Conservation (phyloP, 2,329 filamentous ascomycete genomes). For the Phoma sp. region DNA sequence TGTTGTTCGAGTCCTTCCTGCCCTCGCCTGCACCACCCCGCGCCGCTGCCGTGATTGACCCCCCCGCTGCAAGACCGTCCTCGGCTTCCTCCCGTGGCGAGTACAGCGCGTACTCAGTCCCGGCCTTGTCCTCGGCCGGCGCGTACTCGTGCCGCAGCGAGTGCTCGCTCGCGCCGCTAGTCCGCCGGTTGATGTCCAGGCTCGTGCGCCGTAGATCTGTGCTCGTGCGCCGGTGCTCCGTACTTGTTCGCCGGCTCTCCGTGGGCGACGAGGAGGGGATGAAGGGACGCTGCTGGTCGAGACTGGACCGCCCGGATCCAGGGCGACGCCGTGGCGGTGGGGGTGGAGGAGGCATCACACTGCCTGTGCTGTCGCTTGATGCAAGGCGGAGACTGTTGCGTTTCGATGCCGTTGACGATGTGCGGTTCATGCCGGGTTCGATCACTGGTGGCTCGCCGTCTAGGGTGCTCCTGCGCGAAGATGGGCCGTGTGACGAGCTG, state of each 20-base stretch:
- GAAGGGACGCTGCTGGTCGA: conserved; percentile 39
- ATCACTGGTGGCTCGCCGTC: conserved; percentile 34
- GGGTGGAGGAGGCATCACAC: conserved; percentile 37
- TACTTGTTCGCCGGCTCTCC: conserved; percentile 38
- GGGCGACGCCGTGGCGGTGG: conserved; percentile 41
- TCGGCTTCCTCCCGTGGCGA: conserved; percentile 38
- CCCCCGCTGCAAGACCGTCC: conserved; percentile 22
- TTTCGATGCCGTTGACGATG: conserved; percentile 36
- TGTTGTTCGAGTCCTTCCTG: conserved; percentile 33
- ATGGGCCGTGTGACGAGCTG: conserved; percentile 28
- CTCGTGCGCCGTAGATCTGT: conserved; percentile 31
- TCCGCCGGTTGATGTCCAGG: conserved; percentile 39
- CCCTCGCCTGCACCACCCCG: background rate
- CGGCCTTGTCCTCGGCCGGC: conserved; percentile 21
- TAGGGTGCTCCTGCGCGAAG: conserved; percentile 34
- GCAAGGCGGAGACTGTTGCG: conserved; percentile 33
- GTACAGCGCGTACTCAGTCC: conserved; percentile 33
- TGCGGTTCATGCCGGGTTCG: conserved; percentile 27
- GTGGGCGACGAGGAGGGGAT: conserved; percentile 28
- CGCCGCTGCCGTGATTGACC: background rate
- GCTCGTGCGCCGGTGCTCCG: conserved; percentile 27
- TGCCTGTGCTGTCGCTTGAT: conserved; percentile 33
- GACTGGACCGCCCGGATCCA: conserved; percentile 41
- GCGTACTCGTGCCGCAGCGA: conserved; percentile 37
- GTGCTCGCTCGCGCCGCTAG: conserved; percentile 43